Conservation (phyloP, 768 basidiomycete species). For the Kwoniella dejecticola region DNA sequence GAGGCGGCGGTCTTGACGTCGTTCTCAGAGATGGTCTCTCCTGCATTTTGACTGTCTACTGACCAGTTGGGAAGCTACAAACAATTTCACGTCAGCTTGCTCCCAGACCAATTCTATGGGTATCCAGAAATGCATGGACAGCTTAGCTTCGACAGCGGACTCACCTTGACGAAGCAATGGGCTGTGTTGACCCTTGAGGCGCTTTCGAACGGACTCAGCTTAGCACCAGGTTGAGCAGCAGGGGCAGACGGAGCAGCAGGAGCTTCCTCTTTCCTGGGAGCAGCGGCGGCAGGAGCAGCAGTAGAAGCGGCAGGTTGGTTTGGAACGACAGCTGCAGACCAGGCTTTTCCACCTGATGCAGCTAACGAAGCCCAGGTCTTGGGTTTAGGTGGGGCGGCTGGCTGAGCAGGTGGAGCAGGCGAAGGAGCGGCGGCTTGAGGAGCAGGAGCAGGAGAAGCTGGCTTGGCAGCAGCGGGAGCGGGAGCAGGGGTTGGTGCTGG, state of each 20-base stretch:
- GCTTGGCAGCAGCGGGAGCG: constrained; percentile 29
- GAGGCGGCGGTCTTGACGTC: constrained; percentile 38
- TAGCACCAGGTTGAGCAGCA: constrained; percentile 16
- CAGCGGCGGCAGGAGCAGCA: constrained; percentile 28
- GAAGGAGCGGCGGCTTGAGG: constrained; percentile 52
- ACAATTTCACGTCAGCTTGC: background rate
- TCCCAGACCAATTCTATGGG: too few relatives aligned
- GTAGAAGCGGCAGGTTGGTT: constrained; percentile 58
- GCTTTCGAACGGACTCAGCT: constrained; percentile 56
- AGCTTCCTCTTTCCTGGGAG: constrained; percentile 28
- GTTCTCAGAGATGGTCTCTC: constrained; percentile 44
- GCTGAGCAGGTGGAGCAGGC: constrained; percentile 57
- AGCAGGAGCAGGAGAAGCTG: constrained; percentile 36
- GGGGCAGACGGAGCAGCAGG: constrained; percentile 31
- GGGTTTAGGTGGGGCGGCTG: constrained; percentile 60
- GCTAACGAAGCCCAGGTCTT: constrained; percentile 93
- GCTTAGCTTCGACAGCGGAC: background rate
- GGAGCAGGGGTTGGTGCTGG: constrained; percentile 20
- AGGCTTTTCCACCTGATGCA: constrained; percentile 69
- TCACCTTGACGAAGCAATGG: constrained; percentile 85
- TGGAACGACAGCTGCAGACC: constrained; percentile 78
- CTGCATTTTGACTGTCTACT: constrained; percentile 31
- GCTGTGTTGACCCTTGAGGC: constrained; percentile 68
- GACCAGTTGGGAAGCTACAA: constrained; percentile 57
- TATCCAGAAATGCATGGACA: background rate